phyloP scores from a whole-genome alignment of 1,284 basidiomycete genomes.

The Irpex rosettiformis region DNA sequence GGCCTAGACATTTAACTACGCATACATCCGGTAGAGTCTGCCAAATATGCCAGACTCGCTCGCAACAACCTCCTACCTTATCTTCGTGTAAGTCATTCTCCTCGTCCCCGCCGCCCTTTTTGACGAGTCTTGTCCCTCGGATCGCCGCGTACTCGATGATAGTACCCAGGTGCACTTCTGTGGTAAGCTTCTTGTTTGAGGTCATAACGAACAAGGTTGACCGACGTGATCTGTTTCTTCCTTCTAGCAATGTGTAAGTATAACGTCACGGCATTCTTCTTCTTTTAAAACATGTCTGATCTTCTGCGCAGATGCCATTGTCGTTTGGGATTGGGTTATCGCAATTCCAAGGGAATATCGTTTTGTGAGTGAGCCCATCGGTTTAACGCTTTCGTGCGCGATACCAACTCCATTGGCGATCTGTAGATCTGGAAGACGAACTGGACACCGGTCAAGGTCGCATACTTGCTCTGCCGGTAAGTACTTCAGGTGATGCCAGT shows the following conservation, averaged over 20 bases:
- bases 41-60: constrained; percentile 36
- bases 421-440: constrained; percentile 71
- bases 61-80: constrained; percentile 43
- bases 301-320: constrained; percentile 58
- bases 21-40: neutral
- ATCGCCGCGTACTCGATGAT: neutral
- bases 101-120: constrained; percentile 23
- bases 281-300: constrained; percentile 15
- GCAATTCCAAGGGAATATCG: constrained; percentile 70
- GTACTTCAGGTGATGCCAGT: constrained; percentile 22
- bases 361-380: constrained; percentile 48
- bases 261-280: constrained; percentile 14
- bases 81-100: constrained; percentile 45
- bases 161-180: constrained; percentile 79
- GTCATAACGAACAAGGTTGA: constrained; percentile 12
- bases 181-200: constrained; percentile 48
- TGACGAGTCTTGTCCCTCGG: constrained; percentile 11
- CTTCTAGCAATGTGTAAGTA: constrained; percentile 71
- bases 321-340: constrained; percentile 80
- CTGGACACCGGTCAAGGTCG: constrained; percentile 77
- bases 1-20: neutral
- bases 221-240: too few relatives aligned
- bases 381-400: constrained; percentile 8
- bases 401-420: too few relatives aligned
- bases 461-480: constrained; percentile 78